These are phyloP conservation scores for Pugionium cornutum DNA, from an alignment of 345 rosid genomes.

Conservation along the genomic window DNA sequence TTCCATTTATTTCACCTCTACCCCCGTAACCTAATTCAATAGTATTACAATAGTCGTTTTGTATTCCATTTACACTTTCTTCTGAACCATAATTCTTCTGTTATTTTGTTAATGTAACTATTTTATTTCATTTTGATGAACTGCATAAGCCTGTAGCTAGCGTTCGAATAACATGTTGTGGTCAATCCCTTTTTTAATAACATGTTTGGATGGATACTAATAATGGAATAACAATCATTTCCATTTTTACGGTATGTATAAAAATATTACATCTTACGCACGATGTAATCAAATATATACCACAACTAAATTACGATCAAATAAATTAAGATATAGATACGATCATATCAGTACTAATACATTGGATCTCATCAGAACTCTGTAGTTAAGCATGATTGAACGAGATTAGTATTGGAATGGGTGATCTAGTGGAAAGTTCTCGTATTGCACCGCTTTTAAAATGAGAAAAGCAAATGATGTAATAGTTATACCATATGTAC, in stretches of 20 bases:
- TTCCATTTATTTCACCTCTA: constrained; percentile 35
- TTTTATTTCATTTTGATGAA: no score
- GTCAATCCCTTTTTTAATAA: background rate
- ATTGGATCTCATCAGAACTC: no score
- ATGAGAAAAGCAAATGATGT: no score
- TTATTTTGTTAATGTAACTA: background rate
- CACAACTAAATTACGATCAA: background rate
- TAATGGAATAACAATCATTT: constrained; percentile 20
- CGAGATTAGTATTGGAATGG: no score
- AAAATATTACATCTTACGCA: constrained; percentile 36
- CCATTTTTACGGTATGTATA: constrained; percentile 39
- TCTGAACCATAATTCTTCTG: background rate
- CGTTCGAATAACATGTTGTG: no score
- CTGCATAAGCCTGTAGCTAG: no score
- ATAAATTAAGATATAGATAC: background rate
- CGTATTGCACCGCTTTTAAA: no score
- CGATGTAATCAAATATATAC: constrained; percentile 37
- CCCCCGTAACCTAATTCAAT: constrained; percentile 32
- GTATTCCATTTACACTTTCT: background rate
- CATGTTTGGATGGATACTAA: constrained; percentile 16
- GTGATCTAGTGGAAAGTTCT: no score
- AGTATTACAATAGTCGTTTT: no score
- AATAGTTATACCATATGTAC: no score
- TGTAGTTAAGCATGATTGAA: no score
- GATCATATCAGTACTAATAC: no score